Conservation (phyloP, 2,329 filamentous ascomycete genomes). For the Trichoderma semiorbis region DNA sequence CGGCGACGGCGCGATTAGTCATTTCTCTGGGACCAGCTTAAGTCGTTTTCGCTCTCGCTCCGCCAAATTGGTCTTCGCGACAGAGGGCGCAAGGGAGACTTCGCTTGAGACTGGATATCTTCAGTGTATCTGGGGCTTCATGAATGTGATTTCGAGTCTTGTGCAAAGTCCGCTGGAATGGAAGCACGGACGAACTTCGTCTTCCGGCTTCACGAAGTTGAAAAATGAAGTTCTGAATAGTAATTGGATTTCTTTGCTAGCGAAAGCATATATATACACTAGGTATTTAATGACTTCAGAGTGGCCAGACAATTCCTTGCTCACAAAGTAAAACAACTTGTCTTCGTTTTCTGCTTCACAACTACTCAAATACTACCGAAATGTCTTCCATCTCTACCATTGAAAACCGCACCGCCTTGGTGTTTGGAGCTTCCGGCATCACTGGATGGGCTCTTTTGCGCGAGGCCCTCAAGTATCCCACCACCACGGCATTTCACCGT, state of each 20-base stretch:
- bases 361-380: not conserved
- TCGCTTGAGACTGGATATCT: not conserved
- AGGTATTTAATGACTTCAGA: not conserved
- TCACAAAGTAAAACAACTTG: not conserved
- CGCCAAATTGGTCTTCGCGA: not conserved
- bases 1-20: not conserved
- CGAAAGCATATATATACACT: not conserved
- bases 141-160: not conserved
- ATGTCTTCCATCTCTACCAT: not conserved
- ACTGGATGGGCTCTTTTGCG: constrained; percentile 14
- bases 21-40: not conserved
- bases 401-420: constrained; percentile 6
- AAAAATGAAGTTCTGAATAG: not conserved
- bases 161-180: not conserved
- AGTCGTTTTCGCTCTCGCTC: not conserved
- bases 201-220: not conserved
- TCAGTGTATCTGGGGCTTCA: not conserved
- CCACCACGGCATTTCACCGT: not conserved
- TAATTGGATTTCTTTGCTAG: no score
- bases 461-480: constrained; percentile 7
- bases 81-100: not conserved
- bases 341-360: not conserved
- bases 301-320: not conserved
- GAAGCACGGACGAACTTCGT: not conserved
- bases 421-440: constrained; percentile 14